Percentiles rank a stretch among this genome's conserved stretches.
Conservation (phyloP, 306 rosid species). For the Pyrus communis region DNA sequence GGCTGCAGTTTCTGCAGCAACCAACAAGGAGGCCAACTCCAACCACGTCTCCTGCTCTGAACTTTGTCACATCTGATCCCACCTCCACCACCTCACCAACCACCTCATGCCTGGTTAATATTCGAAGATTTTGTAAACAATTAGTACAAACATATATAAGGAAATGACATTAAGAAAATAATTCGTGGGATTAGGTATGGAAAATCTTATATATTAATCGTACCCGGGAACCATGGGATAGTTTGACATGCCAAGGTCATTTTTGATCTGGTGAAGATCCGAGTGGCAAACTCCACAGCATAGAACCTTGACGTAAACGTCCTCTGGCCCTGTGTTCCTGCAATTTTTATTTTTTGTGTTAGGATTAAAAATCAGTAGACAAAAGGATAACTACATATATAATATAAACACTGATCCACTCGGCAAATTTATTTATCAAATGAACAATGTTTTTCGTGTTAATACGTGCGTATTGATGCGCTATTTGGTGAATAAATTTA, state of each 20-base stretch:
- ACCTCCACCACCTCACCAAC: slow-evolving; percentile 81
- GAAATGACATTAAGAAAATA: neutral
- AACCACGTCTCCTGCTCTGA: slow-evolving; percentile 54
- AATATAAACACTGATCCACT: neutral
- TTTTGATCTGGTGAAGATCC: slow-evolving; percentile 70
- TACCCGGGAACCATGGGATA: slow-evolving; percentile 96
- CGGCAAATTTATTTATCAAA: neutral
- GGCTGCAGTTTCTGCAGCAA: slow-evolving; percentile 55
- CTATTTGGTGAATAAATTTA: too few relatives aligned
- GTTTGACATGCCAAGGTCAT: slow-evolving; percentile 80
- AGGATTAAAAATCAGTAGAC: neutral
- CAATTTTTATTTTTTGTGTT: neutral
- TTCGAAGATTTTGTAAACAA: neutral
- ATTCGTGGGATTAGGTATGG: neutral
- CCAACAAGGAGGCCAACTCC: slow-evolving; percentile 79
- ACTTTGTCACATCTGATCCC: slow-evolving; percentile 55
- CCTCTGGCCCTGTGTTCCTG: slow-evolving; percentile 79
- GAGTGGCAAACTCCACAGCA: slow-evolving; percentile 86
- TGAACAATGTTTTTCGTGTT: too few relatives aligned
- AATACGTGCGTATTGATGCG: too few relatives aligned
- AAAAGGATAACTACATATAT: neutral
- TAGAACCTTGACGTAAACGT: slow-evolving; percentile 64
- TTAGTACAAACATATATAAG: neutral
- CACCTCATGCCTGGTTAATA: slow-evolving; percentile 54
- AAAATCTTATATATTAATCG: neutral